phyloP scores from a whole-genome alignment of 2,329 filamentous ascomycete genomes.

The Fusarium sambucinum region DNA sequence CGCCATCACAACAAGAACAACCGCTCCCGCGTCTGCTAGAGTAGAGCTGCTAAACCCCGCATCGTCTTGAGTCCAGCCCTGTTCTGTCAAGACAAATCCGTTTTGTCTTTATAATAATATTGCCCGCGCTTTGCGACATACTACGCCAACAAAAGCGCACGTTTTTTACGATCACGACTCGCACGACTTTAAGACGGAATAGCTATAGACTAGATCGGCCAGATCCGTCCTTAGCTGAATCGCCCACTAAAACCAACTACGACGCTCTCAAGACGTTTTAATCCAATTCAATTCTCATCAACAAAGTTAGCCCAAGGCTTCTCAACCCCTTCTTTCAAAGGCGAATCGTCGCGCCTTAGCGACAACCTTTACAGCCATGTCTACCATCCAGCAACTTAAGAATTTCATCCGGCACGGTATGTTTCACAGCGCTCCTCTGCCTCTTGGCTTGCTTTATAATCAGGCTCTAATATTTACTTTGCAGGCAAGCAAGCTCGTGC shows the following conservation, averaged over 20 bases:
- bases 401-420: conserved; percentile 95
- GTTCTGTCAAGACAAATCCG: conserved; percentile 25
- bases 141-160: conserved; percentile 19
- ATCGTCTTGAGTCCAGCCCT: conserved; percentile 31
- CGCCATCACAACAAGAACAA: conserved; percentile 18
- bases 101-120: conserved; percentile 22
- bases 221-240: conserved; percentile 17
- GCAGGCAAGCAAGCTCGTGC: conserved; percentile 88
- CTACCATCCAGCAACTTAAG: conserved; percentile 92
- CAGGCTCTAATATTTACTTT: conserved; percentile 27
- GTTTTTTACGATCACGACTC: conserved; percentile 38
- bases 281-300: conserved; percentile 10
- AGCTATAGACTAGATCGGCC: conserved; percentile 14
- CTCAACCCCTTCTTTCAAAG: conserved; percentile 11
- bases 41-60: conserved; percentile 46
- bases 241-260: conserved; percentile 3
- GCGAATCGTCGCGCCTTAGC: conserved; percentile 46
- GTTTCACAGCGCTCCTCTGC: conserved; percentile 38
- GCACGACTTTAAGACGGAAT: conserved; percentile 31
- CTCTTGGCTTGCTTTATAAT: conserved; percentile 5
- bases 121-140: conserved; percentile 36
- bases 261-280: conserved; percentile 4
- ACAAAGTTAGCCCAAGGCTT: conserved; percentile 20
- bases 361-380: conserved; percentile 60
- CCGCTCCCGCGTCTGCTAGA: conserved; percentile 35